Percentiles rank a stretch among this genome's conserved stretches.
These are phyloP conservation scores for Auriscalpium vulgare DNA, from an alignment of 768 basidiomycete species.

Conservation along the genomic window DNA sequence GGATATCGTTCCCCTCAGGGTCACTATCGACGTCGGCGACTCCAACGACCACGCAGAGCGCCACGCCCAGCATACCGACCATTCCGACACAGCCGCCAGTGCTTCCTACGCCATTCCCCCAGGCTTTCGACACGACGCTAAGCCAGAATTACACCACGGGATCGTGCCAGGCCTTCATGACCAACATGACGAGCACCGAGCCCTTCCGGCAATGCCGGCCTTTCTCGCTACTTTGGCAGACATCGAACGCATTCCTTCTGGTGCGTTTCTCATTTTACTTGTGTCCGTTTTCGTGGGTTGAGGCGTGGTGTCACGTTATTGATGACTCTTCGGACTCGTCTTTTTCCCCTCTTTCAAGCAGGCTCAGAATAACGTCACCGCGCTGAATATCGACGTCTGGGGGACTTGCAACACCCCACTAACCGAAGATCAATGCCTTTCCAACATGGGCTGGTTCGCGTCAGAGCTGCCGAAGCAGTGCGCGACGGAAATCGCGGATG, in stretches of 20 bases:
- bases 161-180: constrained; percentile 63
- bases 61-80: constrained; percentile 27
- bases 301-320: constrained; percentile 2
- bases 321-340: constrained; percentile 4
- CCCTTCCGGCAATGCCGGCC: constrained; percentile 71
- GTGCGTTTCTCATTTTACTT: constrained; percentile 29
- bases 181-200: constrained; percentile 57
- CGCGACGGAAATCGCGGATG: constrained; percentile 41
- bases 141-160: constrained; percentile 57
- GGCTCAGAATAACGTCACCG: constrained; percentile 56
- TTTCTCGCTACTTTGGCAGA: constrained; percentile 56
- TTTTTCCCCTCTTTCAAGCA: constrained; percentile 25
- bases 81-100: constrained; percentile 42
- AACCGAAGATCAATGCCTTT: constrained; percentile 41
- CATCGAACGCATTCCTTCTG: constrained; percentile 44
- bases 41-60: constrained; percentile 19
- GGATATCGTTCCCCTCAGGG: constrained; percentile 8
- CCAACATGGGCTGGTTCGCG: constrained; percentile 63
- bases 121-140: constrained; percentile 59
- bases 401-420: constrained; percentile 68
- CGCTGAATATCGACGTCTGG: constrained; percentile 65
- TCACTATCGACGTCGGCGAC: constrained; percentile 16
- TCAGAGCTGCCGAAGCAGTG: constrained; percentile 42
- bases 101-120: constrained; percentile 73
- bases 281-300: constrained; percentile 3